Base-by-base conservation (phyloP, 768 basidiomycete genomes). In the Tulasnella sp. region DNA sequence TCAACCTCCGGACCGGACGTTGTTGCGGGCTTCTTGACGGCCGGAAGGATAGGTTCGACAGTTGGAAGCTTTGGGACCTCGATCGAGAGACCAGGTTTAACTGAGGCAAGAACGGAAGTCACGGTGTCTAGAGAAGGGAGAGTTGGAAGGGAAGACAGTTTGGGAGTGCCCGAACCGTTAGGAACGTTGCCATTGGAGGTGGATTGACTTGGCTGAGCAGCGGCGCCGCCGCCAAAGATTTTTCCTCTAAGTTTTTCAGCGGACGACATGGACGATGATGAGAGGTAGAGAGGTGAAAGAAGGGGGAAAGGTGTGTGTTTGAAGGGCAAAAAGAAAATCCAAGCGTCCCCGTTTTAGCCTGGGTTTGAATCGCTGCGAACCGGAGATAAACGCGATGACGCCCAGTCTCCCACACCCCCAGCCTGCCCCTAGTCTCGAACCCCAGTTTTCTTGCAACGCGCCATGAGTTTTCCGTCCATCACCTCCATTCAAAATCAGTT, bases 51-150 rank as follows among this genome's bases (percentile, higher is more conserved):
- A 19, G 34, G 67, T 7, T 69, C 67, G 39, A 34, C 41, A 14
- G 44, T 69, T 19, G 80, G 75, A 6, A 83, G 79, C 73, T 86
- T 88, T 5, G 91, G 91, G 72, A 92, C 92, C 67, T 87, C 82
- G 76, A 92, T 91, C n/a, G 87, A 88, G 75, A 86, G 85, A 52
- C 77, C 69, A 34, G 75, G 77, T 63, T 79, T 78, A 32, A 77
- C 75, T 41, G 75, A 62, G 34, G 79, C 76, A 22, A 68, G 37
- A 59, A 77, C 78, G 59, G 79, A 73, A 7, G 63, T 36, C 16
- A 40, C 37, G 75, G 73, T 34, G 41, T 74, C 71, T 69, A 40
- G 63, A 1, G 67, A 65, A n/a, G 72, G 35, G 36, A 65, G 40
- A 9, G 52, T 22, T n/a, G 66, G 44, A n/a, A 65, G 66, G 40